phyloP scores from a whole-genome alignment of 2,329 filamentous ascomycete species.

The Diplodia scrobiculata region DNA sequence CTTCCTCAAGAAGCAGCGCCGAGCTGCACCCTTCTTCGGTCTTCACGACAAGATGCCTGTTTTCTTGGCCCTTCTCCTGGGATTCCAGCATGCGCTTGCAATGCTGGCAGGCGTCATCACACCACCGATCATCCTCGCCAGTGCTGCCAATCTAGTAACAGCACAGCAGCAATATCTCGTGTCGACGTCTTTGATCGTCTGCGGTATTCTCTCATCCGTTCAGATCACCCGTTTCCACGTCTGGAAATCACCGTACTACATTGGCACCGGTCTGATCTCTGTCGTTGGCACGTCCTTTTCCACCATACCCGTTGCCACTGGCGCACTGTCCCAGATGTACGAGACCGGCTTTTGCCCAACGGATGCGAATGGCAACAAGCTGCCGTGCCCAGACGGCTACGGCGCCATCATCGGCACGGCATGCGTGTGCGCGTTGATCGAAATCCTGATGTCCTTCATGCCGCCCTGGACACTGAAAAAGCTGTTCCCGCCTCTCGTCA shows the following conservation, averaged over 20 bases:
- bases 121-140: conserved; percentile 72
- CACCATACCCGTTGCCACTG: conserved; percentile 71
- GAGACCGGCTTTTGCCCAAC: conserved; percentile 67
- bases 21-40: conserved; percentile 78
- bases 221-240: conserved; percentile 80
- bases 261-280: conserved; percentile 73
- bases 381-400: conserved; percentile 76
- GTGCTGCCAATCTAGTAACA: conserved; percentile 61
- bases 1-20: conserved; percentile 67
- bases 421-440: conserved; percentile 56
- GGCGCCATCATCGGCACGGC: conserved; percentile 72
- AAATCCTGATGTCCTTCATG: conserved; percentile 74
- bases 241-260: conserved; percentile 65
- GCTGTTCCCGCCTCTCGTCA: conserved; percentile 77
- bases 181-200: conserved; percentile 76
- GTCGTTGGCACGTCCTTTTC: conserved; percentile 79
- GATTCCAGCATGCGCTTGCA: conserved; percentile 75
- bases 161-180: conserved; percentile 74
- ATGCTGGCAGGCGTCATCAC: conserved; percentile 73
- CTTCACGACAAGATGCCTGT: conserved; percentile 77
- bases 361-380: conserved; percentile 62
- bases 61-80: conserved; percentile 70
- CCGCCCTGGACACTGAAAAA: conserved; percentile 68
- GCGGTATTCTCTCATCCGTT: conserved; percentile 70
- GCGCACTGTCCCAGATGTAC: conserved; percentile 77